These are phyloP conservation scores for Cystobasidium sp. DNA, from an alignment of 1,284 basidiomycete species.

Conservation along the genomic window DNA sequence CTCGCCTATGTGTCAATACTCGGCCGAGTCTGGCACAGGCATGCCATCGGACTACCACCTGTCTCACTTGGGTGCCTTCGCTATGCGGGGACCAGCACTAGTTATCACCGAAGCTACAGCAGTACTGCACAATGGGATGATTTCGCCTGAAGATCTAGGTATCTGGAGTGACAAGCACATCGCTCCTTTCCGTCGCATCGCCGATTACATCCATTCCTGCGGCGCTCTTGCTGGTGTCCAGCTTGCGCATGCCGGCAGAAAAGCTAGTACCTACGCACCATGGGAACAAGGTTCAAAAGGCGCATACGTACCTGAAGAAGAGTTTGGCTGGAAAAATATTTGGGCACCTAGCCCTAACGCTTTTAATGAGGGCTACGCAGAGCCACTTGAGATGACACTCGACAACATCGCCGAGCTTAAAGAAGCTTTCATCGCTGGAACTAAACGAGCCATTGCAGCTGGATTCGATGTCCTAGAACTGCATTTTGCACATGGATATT, in stretches of 20 bases:
- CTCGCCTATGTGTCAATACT: slow-evolving; percentile 63
- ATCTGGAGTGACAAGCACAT: slow-evolving; percentile 78
- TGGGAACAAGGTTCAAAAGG: slow-evolving; percentile 40
- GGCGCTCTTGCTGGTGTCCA: slow-evolving; percentile 69
- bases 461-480: slow-evolving; percentile 74
- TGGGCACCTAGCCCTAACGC: slow-evolving; percentile 67
- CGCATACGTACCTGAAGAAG: slow-evolving; percentile 52
- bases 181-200: slow-evolving; percentile 68
- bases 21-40: slow-evolving; percentile 66
- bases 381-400: slow-evolving; percentile 65
- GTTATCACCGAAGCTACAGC: slow-evolving; percentile 57
- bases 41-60: slow-evolving; percentile 75
- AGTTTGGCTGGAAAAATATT: slow-evolving; percentile 73
- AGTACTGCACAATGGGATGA: slow-evolving; percentile 76
- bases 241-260: slow-evolving; percentile 76
- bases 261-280: slow-evolving; percentile 61
- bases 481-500: slow-evolving; percentile 49
- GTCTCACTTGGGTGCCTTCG: slow-evolving; percentile 67
- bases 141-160: slow-evolving; percentile 70
- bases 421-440: slow-evolving; percentile 69
- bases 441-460: slow-evolving; percentile 61
- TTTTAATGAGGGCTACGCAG: slow-evolving; percentile 62
- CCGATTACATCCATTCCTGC: slow-evolving; percentile 75
- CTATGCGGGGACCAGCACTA: slow-evolving; percentile 51
- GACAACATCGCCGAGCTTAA: slow-evolving; percentile 68